Base-by-base conservation (phyloP, 805 yeast genomes). In the Lipomyces sp. region DNA sequence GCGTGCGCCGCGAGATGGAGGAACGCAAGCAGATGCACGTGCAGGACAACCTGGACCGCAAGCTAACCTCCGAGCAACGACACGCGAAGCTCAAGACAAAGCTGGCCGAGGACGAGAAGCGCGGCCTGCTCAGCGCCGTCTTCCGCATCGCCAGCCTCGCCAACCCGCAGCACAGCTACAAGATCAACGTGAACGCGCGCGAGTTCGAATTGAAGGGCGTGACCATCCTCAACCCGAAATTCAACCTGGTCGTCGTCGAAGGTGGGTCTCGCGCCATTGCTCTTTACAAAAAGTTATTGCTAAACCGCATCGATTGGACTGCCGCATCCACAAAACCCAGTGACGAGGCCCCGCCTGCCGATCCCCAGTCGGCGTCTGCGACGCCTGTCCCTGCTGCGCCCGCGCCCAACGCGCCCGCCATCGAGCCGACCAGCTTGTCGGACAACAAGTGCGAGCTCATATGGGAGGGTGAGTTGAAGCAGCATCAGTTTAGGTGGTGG, bases 131-230 rank as follows among this genome's bases (percentile, higher is more conserved):
- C 57, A 71, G 82, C 22, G 74, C 80, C 1, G 88, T 85, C 1
- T 88, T 81, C 42, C 40, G 72, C 16, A 71, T 89, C 13, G 68
- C 73, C 19, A 67, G 73, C 39, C 66, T 86, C 11, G 70, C 72
- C 1, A 82, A 83, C 65, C 83, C 85, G 0, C 81, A 82, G 55
- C 86, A 86, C 57, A 69, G 77, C 40, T 89, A 72, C 68, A 86
- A 89, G 62, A 76, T 90, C 6, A 90, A 87, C 61, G 78, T 77
- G 54, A 88, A 88, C 65, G 95, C 96, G 1, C 80, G 80, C 57
- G 91, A 91, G 63, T 65, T 80, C 42, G 76, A 72, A 1, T 67
- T 90, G 23, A 73, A 71, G 2, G 99, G 98, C 0, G 71, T 80
- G 23, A 58, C 67, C 3, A 47, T 73, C 3, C 45, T 64, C 38